These are phyloP conservation scores for Allodekkera sacchari DNA, from an alignment of 805 yeast species.

Conservation along the genomic window DNA sequence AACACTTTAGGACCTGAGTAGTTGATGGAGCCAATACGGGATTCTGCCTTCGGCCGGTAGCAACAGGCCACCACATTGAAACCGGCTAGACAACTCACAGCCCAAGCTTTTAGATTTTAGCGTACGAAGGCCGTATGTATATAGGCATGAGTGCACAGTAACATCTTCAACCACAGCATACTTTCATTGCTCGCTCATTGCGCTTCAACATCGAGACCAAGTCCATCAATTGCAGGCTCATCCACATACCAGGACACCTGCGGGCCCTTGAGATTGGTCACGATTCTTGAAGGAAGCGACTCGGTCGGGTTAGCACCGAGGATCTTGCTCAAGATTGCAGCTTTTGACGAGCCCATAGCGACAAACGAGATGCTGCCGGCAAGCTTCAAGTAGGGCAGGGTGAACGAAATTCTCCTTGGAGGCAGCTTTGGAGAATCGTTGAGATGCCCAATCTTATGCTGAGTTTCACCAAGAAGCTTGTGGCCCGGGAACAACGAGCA, in stretches of 20 bases:
- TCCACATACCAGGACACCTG: constrained; percentile 76
- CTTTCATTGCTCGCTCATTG: no score
- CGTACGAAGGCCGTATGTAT: no score
- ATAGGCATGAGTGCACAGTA: no score
- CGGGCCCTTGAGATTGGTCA: constrained; percentile 46
- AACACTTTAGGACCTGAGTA: no score
- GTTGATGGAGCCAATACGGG: no score
- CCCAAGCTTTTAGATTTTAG: no score
- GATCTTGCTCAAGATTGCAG: constrained; percentile 59
- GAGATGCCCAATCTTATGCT: constrained; percentile 50
- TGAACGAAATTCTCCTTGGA: constrained; percentile 81
- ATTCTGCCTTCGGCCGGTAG: no score
- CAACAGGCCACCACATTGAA: no score
- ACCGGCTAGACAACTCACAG: no score
- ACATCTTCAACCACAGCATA: no score
- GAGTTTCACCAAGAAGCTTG: constrained; percentile 46
- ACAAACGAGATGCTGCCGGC: constrained; percentile 63
- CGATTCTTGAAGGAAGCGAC: constrained; percentile 64
- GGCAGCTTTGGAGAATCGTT: constrained; percentile 92
- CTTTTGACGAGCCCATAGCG: constrained; percentile 85
- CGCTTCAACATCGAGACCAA: constrained; percentile 27
- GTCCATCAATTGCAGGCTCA: constrained; percentile 65
- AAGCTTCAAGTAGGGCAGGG: constrained; percentile 61
- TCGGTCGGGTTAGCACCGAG: constrained; percentile 37
- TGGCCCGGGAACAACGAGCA: constrained; percentile 91